A percentile compares a stretch with the other conserved stretches of the same genome.
These are phyloP conservation scores for Lachnellula occidentalis DNA, from an alignment of 2,329 filamentous ascomycete genomes.

Conservation along the genomic window DNA sequence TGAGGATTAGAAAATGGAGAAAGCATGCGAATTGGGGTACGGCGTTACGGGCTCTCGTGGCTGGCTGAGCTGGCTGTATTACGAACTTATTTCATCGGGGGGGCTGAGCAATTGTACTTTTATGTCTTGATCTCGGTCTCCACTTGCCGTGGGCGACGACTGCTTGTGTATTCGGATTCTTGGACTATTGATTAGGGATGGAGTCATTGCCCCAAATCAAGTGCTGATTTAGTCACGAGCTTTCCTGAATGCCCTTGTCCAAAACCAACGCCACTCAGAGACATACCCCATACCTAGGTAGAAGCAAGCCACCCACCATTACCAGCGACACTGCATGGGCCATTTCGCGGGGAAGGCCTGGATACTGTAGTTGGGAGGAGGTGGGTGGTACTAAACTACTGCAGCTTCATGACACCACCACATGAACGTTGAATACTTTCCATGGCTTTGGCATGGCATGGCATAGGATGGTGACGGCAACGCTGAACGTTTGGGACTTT, in stretches of 20 bases:
- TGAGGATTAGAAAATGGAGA: conserved; percentile 10
- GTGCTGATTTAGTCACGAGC: neutral
- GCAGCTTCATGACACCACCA: conserved; percentile 6
- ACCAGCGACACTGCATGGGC: neutral
- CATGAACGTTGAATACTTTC: conserved; percentile 6
- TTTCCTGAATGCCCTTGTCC: neutral
- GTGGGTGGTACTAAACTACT: conserved; percentile 7
- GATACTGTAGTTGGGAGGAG: neutral
- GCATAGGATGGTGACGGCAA: neutral
- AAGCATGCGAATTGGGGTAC: conserved; percentile 19
- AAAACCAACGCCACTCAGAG: neutral
- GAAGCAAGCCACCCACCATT: neutral
- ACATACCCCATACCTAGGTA: neutral
- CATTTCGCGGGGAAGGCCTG: conserved; percentile 2
- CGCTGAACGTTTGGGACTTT: neutral
- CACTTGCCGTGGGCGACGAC: neutral
- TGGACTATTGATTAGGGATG: neutral
- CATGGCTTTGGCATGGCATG: neutral
- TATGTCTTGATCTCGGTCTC: conserved; percentile 10
- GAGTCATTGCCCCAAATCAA: neutral
- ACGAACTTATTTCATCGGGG: conserved; percentile 12
- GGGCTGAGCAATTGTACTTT: conserved; percentile 18
- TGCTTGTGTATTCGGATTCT: neutral
- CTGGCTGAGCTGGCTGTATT: conserved; percentile 16
- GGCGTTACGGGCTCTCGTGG: conserved; percentile 16